phyloP scores from a whole-genome alignment of 306 rosid genomes.

The Vicia sativa region DNA sequence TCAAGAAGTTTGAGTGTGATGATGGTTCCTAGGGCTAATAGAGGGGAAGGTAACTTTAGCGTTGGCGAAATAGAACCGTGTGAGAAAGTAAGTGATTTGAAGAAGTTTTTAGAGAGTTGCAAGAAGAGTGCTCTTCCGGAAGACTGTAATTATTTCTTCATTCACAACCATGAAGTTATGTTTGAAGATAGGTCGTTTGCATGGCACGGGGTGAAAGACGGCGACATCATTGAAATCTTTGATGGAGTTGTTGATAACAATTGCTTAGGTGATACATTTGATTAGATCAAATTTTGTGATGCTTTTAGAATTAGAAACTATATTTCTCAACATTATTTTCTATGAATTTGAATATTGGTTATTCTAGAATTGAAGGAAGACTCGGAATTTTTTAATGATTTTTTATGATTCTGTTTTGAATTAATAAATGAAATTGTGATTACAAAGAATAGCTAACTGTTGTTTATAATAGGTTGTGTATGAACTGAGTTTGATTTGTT shows the following conservation, averaged over 20 bases:
- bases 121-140: constrained; percentile 27
- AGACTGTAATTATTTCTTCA: constrained; percentile 57
- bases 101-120: constrained; percentile 8
- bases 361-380: no score
- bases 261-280: no score
- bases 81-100: background rate
- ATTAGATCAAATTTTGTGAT: no score
- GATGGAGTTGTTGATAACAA: background rate
- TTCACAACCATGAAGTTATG: constrained; percentile 59
- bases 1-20: background rate
- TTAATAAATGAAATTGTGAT: no score
- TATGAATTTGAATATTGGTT: no score
- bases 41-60: background rate
- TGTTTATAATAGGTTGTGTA: no score
- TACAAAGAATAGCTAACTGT: no score
- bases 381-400: no score
- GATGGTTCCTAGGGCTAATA: background rate
- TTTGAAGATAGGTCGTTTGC: constrained; percentile 54
- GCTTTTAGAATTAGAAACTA: no score
- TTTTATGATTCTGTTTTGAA: no score
- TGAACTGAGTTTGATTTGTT: no score
- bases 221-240: constrained; percentile 56
- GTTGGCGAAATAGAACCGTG: background rate
- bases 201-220: constrained; percentile 52
- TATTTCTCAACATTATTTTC: no score